Evolutionary conservation across 2,329 filamentous ascomycete species (phyloP).

Genomic region (Coniochaeta sp.): DNA sequence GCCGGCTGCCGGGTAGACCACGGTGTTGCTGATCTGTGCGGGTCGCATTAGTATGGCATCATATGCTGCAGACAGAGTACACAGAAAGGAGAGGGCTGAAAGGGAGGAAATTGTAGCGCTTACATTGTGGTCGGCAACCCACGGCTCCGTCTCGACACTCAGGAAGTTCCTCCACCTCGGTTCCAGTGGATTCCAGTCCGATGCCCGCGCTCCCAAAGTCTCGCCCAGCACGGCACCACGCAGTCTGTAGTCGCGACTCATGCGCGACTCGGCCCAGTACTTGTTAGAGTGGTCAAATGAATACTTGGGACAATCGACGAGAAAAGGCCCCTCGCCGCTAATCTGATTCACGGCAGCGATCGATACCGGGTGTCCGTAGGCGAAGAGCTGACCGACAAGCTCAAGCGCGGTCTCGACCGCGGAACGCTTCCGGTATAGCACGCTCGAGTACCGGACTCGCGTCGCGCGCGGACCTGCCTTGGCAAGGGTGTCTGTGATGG

Average conservation of each 20-base stretch:
- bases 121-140: slow-evolving; percentile 37
- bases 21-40: slow-evolving; percentile 21
- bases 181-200: slow-evolving; percentile 19
- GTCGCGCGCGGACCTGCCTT: slow-evolving; percentile 11
- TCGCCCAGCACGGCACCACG: slow-evolving; percentile 15
- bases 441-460: slow-evolving; percentile 12
- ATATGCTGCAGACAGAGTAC: not conserved
- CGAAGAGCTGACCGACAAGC: slow-evolving; percentile 17
- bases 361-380: slow-evolving; percentile 14
- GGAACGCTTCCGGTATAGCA: slow-evolving; percentile 11
- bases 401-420: slow-evolving; percentile 14
- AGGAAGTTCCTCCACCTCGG: slow-evolving; percentile 38
- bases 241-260: slow-evolving; percentile 22
- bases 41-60: not conserved
- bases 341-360: slow-evolving; percentile 14
- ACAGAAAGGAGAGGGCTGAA: not conserved
- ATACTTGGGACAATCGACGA: slow-evolving; percentile 30
- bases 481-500: slow-evolving; percentile 18
- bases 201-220: slow-evolving; percentile 17
- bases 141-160: slow-evolving; percentile 29
- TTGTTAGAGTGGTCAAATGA: slow-evolving; percentile 29
- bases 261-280: slow-evolving; percentile 30
- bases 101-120: not conserved
- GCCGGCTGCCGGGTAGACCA: slow-evolving; percentile 28
- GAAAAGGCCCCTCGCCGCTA: slow-evolving; percentile 1